A percentile compares a stretch with the other conserved stretches of the same genome.
phyloP scores from a whole-genome alignment of 2,329 filamentous ascomycete genomes.

The Coniella lustricola region DNA sequence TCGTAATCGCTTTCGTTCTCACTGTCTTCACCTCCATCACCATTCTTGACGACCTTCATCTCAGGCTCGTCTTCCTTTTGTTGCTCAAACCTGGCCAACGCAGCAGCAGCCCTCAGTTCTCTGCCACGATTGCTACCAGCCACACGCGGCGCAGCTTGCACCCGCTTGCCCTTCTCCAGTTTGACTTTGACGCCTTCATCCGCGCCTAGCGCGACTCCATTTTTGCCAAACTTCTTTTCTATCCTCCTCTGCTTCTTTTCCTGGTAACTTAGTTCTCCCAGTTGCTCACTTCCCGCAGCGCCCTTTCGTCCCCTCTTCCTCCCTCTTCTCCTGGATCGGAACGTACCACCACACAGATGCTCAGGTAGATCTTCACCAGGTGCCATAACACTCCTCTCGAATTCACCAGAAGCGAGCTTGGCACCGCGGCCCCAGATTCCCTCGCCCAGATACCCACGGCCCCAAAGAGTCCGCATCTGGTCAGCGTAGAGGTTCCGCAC shows the following conservation, averaged over 20 bases:
- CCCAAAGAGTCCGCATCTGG: conserved; percentile 66
- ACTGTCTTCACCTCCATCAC: conserved; percentile 26
- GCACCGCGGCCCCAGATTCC: conserved; percentile 75
- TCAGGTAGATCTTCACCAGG: conserved; percentile 55
- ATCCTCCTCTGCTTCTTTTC: conserved; percentile 68
- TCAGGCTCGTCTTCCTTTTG: conserved; percentile 42
- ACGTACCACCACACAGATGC: conserved; percentile 77
- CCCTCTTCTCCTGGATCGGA: conserved; percentile 43
- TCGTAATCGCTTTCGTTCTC: conserved; percentile 41
- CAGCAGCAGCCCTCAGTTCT: conserved; percentile 70
- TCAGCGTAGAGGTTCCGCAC: conserved; percentile 67
- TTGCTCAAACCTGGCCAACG: conserved; percentile 63
- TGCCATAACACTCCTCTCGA: conserved; percentile 44
- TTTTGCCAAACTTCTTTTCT: conserved; percentile 67
- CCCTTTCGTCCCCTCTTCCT: conserved; percentile 43
- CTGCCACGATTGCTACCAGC: conserved; percentile 67
- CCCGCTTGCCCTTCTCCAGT: conserved; percentile 59
- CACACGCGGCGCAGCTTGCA: conserved; percentile 62
- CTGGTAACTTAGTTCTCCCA: conserved; percentile 53
- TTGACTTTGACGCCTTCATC: conserved; percentile 59
- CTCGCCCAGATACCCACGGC: conserved; percentile 65
- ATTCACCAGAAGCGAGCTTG: conserved; percentile 53
- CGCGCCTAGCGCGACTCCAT: conserved; percentile 61
- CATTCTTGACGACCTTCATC: conserved; percentile 20
- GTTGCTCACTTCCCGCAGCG: conserved; percentile 42